These are phyloP conservation scores for Arabidopsis arenosa DNA, from an alignment of 345 rosid species.

Conservation along the genomic window DNA sequence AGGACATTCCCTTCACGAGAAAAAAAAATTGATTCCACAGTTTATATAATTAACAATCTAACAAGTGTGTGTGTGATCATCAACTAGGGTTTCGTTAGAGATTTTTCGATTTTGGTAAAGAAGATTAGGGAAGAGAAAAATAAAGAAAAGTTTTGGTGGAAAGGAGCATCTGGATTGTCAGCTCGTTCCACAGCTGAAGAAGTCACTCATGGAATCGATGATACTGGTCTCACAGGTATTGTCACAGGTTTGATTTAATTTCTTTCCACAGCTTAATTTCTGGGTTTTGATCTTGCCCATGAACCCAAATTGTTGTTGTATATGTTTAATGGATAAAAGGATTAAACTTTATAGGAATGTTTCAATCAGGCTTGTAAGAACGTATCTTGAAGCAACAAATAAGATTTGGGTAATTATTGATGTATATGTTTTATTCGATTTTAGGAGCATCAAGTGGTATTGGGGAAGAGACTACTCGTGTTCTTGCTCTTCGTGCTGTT, in stretches of 20 bases:
- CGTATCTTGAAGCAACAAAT: neutral
- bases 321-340: neutral
- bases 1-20: no score
- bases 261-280: neutral
- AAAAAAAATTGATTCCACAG: no score
- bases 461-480: conserved; percentile 71
- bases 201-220: conserved; percentile 78
- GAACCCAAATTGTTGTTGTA: neutral
- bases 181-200: conserved; percentile 79
- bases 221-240: conserved; percentile 75
- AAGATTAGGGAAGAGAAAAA: neutral
- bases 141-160: conserved; percentile 46
- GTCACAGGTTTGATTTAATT: conserved; percentile 56
- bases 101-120: neutral
- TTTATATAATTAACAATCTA: no score
- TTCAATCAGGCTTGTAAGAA: neutral
- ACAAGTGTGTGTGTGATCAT: neutral
- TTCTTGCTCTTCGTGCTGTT: conserved; percentile 79
- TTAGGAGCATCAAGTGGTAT: conserved; percentile 86
- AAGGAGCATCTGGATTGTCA: conserved; percentile 80
- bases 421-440: neutral
- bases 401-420: neutral
- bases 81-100: conserved; percentile 27
- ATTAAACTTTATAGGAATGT: conserved; percentile 10
- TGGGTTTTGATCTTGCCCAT: conserved; percentile 18